Evolutionary conservation across 2,329 filamentous ascomycete species (phyloP), one percentile per base, ranked within the genome.

Genomic region (Curvularia sp.): DNA sequence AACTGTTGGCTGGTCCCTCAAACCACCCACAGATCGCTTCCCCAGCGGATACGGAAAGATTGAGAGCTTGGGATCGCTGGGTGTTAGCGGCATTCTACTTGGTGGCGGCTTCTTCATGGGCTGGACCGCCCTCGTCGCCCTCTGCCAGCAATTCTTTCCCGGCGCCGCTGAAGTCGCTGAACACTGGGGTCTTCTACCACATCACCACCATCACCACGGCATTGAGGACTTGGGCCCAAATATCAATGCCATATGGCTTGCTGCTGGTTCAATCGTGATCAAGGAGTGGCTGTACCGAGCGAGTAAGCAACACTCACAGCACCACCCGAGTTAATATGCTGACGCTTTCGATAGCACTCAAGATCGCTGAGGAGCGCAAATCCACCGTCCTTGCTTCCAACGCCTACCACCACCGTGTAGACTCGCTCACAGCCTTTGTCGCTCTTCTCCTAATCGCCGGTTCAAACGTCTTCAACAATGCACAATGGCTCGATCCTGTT

Each of bases 281-380:
- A 99, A 99, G 80, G 95, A 99, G 79, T 99, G 93, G 92, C 82
- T 99, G 25, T 99, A 98, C 75, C 89, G 90, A 81, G 92, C 94
- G 64, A 99, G 94, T 95, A 87, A 57, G 76, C 57, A 38, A 23
- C 18, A 18, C 36, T 34, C 7, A 15, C 3, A n/a, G 42, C 21
- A 21, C 3, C 19, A 12, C 3, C 30, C 12, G 39, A 42, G 7
- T 19, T n/a, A 25, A 23, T 45, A n/a, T 53, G 61, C 69, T 73
- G 66, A 79, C 58, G n/a, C 41, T 47, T 51, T 51, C 30, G 53
- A 28, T 68, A 96, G 92, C 92, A 50, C 96, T 98, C 89, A 98
- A 97, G 81, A 87, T 99, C 60, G 95, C 95, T 45, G 88, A 88
- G 69, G 92, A 97, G 79, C 91, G 94, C 76, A 96, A 97, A 75